Evolutionary conservation across 495 filamentous ascomycete species (phyloP).

Genomic region (Letharia lupina): DNA sequence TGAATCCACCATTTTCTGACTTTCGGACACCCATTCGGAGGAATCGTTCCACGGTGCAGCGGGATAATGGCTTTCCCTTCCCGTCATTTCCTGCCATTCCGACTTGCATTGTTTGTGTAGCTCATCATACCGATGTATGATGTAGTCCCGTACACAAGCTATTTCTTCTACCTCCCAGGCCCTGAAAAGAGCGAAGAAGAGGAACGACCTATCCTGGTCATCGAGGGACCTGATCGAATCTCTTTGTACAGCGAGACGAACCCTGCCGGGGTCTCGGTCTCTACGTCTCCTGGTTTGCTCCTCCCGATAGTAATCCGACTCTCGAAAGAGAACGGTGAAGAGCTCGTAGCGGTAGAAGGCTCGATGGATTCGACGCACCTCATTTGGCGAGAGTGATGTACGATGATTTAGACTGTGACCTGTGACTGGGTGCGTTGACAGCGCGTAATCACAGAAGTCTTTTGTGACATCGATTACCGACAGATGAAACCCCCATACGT

Average conservation of each 20-base stretch:
- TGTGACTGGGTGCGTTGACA: background rate
- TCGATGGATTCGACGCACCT: conserved; percentile 3
- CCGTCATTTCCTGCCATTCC: background rate
- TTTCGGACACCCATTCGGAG: background rate
- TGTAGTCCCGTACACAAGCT: conserved; percentile 4
- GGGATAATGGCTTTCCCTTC: background rate
- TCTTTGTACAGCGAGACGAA: background rate
- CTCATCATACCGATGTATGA: background rate
- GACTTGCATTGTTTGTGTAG: background rate
- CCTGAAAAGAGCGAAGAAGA: background rate
- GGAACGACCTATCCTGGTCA: background rate
- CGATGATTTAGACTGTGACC: background rate
- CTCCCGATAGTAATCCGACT: background rate
- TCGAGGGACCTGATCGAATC: background rate
- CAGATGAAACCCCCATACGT: background rate
- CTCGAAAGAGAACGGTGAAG: conserved; percentile 1
- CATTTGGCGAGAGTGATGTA: background rate
- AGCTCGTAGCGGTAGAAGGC: conserved; percentile 6
- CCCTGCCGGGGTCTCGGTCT: background rate
- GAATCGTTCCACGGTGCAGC: background rate
- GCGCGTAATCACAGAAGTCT: background rate
- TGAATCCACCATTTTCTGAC: background rate
- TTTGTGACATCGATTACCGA: background rate
- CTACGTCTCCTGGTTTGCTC: background rate
- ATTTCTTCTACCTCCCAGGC: conserved; percentile 4